Evolutionary conservation across 73 alveolate species (phyloP).

Genomic region (Symbiodinium pilosum): DNA sequence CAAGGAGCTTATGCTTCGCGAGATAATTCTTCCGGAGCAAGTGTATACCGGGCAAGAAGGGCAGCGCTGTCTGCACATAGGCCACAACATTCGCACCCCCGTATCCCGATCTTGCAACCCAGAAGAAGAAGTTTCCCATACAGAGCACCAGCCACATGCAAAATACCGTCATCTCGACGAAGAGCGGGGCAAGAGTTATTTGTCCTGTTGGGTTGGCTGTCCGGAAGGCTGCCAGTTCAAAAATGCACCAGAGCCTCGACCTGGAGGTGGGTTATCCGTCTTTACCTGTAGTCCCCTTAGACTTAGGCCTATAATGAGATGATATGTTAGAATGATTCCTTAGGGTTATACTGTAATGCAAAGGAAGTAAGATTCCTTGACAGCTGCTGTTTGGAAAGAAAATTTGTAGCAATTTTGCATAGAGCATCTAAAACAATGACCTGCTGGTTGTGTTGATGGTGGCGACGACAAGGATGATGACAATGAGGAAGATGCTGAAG

Average conservation of each 20-base stretch:
- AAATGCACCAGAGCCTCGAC: conserved; percentile 27
- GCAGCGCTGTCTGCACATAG: neutral
- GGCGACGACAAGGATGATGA: neutral
- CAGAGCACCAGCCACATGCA: neutral
- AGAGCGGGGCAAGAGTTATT: neutral
- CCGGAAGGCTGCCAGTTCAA: conserved; percentile 5
- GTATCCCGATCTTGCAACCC: neutral
- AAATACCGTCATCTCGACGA: conserved; percentile 6
- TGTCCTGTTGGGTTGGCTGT: neutral
- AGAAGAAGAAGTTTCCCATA: neutral
- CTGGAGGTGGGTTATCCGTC: neutral
- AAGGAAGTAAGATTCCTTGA: too few relatives aligned
- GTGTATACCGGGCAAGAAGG: neutral
- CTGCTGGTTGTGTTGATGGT: neutral
- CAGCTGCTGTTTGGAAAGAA: too few relatives aligned
- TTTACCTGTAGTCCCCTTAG: too few relatives aligned
- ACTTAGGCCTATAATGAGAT: too few relatives aligned
- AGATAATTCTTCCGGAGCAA: neutral
- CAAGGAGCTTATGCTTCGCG: neutral
- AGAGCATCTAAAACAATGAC: too few relatives aligned
- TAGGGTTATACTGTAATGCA: too few relatives aligned
- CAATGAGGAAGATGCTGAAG: neutral
- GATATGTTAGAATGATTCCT: too few relatives aligned
- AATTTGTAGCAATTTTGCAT: too few relatives aligned
- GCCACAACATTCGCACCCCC: neutral